These are phyloP conservation scores for Sclerotinia borealis DNA, from an alignment of 2,329 filamentous ascomycete species.

Conservation along the genomic window DNA sequence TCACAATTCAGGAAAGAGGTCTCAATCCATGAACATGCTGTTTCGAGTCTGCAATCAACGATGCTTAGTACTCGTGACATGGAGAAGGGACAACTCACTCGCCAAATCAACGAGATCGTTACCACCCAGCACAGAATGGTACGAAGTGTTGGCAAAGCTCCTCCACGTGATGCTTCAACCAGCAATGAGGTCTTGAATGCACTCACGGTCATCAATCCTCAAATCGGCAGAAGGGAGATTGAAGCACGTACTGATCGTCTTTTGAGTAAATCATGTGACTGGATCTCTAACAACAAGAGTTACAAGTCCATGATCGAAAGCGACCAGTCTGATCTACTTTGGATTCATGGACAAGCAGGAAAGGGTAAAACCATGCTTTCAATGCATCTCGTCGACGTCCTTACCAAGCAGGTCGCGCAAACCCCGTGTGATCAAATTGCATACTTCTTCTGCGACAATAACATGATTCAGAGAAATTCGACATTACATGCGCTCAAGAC, in stretches of 20 bases:
- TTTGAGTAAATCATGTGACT: slow-evolving; percentile 8
- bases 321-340: slow-evolving; percentile 9
- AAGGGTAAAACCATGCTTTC: slow-evolving; percentile 15
- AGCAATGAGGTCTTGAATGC: slow-evolving; percentile 8
- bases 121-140: slow-evolving; percentile 11
- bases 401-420: slow-evolving; percentile 11
- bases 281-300: slow-evolving; percentile 8
- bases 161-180: neutral
- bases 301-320: slow-evolving; percentile 10
- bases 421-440: slow-evolving; percentile 7
- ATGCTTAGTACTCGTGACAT: neutral
- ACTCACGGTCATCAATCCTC: slow-evolving; percentile 9
- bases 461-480: slow-evolving; percentile 7
- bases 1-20: slow-evolving; percentile 9
- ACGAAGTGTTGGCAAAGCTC: neutral
- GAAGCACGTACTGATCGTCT: slow-evolving; percentile 12
- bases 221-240: slow-evolving; percentile 1
- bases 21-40: slow-evolving; percentile 8
- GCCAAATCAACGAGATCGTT: slow-evolving; percentile 12
- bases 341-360: slow-evolving; percentile 12
- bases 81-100: slow-evolving; percentile 8
- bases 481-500: slow-evolving; percentile 12
- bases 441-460: slow-evolving; percentile 12
- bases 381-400: slow-evolving; percentile 7
- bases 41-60: slow-evolving; percentile 1